These are phyloP conservation scores for Aspergillus wentii DNA, from an alignment of 495 filamentous ascomycete genomes.

Conservation along the genomic window DNA sequence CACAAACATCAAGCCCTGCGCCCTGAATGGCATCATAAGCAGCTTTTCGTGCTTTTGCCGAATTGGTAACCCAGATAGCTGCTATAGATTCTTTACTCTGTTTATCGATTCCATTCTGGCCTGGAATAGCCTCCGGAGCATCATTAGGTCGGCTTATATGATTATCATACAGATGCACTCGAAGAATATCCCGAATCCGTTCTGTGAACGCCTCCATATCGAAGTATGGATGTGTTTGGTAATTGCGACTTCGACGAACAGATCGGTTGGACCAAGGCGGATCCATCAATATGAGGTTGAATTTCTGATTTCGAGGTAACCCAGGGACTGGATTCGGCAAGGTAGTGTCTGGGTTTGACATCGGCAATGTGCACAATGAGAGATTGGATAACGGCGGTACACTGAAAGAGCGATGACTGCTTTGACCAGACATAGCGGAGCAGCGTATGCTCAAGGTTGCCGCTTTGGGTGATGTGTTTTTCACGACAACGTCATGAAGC, in stretches of 20 bases:
- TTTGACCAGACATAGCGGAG: slow-evolving; percentile 9
- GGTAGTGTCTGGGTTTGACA: slow-evolving; percentile 7
- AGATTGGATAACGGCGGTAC: slow-evolving; percentile 53
- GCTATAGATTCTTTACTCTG: slow-evolving; percentile 22
- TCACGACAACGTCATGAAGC: slow-evolving; percentile 24
- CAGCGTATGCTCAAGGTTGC: slow-evolving; percentile 18
- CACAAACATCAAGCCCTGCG: slow-evolving; percentile 61
- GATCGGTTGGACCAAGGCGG: slow-evolving; percentile 95
- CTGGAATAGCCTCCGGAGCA: not conserved
- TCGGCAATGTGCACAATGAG: slow-evolving; percentile 34
- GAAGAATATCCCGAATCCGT: slow-evolving; percentile 24
- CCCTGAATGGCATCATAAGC: slow-evolving; percentile 56
- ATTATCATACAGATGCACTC: slow-evolving; percentile 17
- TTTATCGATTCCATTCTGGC: slow-evolving; percentile 2
- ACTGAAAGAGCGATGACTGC: slow-evolving; percentile 21
- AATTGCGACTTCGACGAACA: slow-evolving; percentile 63
- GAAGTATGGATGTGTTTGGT: slow-evolving; percentile 47
- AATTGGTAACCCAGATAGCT: slow-evolving; percentile 90
- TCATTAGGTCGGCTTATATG: not conserved
- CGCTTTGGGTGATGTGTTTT: slow-evolving; percentile 26
- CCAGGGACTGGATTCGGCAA: slow-evolving; percentile 16
- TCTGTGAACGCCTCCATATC: slow-evolving; percentile 26
- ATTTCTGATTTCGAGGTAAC: slow-evolving; percentile 33
- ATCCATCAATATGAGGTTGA: slow-evolving; percentile 81
- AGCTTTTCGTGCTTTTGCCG: slow-evolving; percentile 49